Conservation (phyloP, 2,329 filamentous ascomycete genomes). For the Helotiales sp. region DNA sequence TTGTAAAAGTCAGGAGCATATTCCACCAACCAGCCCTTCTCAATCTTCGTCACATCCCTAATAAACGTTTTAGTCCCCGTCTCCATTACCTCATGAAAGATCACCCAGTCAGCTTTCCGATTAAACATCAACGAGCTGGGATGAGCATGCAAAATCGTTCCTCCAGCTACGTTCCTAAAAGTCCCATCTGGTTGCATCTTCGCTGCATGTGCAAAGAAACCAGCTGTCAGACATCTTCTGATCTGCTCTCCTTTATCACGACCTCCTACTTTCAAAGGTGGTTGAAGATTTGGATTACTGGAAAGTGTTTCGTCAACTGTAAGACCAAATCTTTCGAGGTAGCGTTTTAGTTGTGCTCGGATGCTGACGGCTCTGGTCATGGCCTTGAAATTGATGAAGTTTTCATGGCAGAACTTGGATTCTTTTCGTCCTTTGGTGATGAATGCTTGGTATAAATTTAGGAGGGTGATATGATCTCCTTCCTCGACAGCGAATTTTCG, state of each 20-base stretch:
- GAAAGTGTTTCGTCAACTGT: slow-evolving; percentile 63
- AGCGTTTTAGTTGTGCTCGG: slow-evolving; percentile 80
- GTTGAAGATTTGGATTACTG: slow-evolving; percentile 30
- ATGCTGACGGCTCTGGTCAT: slow-evolving; percentile 83
- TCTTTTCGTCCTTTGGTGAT: slow-evolving; percentile 81
- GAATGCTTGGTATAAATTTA: slow-evolving; percentile 93
- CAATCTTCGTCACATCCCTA: slow-evolving; percentile 87
- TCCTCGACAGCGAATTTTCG: slow-evolving; percentile 88
- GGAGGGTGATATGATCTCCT: slow-evolving; percentile 87
- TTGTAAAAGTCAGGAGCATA: slow-evolving; percentile 84
- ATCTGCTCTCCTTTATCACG: slow-evolving; percentile 69
- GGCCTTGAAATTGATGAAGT: slow-evolving; percentile 83
- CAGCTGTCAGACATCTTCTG: slow-evolving; percentile 79
- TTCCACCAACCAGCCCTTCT: slow-evolving; percentile 88
- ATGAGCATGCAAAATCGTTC: slow-evolving; percentile 79
- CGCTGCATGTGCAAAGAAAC: slow-evolving; percentile 91
- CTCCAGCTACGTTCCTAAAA: slow-evolving; percentile 82
- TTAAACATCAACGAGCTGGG: slow-evolving; percentile 95
- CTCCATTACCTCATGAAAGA: slow-evolving; percentile 93
- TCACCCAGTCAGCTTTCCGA: slow-evolving; percentile 92
- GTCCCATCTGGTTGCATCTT: slow-evolving; percentile 92
- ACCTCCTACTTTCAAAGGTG: slow-evolving; percentile 39
- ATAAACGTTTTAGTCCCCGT: slow-evolving; percentile 87
- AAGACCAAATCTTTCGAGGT: slow-evolving; percentile 83
- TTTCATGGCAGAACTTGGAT: slow-evolving; percentile 80